Base-by-base conservation (phyloP, 148 eudicot genomes). In the Camellia sinensis region DNA sequence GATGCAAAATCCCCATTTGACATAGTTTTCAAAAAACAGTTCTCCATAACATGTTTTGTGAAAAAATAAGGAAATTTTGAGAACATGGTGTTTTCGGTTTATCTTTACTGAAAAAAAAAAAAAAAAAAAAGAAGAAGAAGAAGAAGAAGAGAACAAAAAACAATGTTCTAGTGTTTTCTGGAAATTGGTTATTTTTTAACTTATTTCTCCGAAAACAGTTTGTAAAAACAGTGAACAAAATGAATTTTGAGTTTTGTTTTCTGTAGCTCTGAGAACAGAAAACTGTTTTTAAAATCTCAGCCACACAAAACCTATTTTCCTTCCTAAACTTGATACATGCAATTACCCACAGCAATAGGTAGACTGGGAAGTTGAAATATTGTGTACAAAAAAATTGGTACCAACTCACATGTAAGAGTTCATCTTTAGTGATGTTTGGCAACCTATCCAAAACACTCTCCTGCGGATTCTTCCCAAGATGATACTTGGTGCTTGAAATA, bases 361-460 rank as follows among this genome's bases (percentile, higher is more conserved):
- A 44, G 43, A 60, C 21, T 7, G 10, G 18, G 61, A 80, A 68
- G 78, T 37, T 3, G 46, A 50, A 54, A 78, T 67, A 44, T 18
- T 3, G 72, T 29, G 76, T 52, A 61, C 15, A 66, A 40, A 37
- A 40, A 37, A 74, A 74, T 18, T 14, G 41, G 71, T 11, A 14
- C 15, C 70, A 78, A 84, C 99, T 93, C 80, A 96, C 99, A 78
- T 73, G 92, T 80, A 96, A 84, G 73, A 96, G 81, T 45, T 90
- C 95, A 71, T 92, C 97, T 77, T 87, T 92, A 11, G 91, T 89
- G 46, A 69, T 75, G 67, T 72, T 86, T 9, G 99, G 99, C 84
- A 96, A 87, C 76, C 87, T 86, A 84, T 96, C 97, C 86, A 96
- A 83, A 61, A 96, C 88, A 88, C 98, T 96, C 83, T 92, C 98